Percentiles rank a stretch among this genome's conserved stretches.
phyloP scores from a whole-genome alignment of 1,284 basidiomycete species.

The Ceraceosorus guamensis region DNA sequence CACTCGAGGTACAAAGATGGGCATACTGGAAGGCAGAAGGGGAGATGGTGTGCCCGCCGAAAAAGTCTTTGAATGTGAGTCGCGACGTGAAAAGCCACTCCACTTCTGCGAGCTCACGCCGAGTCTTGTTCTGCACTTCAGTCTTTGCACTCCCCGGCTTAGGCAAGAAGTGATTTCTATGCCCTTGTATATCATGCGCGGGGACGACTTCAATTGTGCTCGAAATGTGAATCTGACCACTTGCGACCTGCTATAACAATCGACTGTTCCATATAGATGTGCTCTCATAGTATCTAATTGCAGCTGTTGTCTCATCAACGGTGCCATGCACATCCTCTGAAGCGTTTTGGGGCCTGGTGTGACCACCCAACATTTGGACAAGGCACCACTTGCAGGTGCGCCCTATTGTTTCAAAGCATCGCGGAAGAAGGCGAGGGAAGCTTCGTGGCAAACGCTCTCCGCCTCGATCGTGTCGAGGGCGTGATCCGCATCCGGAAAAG shows the following conservation, averaged over 20 bases:
- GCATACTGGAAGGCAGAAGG: constrained; percentile 55
- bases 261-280: no score
- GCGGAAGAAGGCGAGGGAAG: not conserved
- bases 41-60: constrained; percentile 68
- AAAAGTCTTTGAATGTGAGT: constrained; percentile 56
- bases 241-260: no score
- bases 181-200: no score
- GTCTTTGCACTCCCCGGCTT: constrained; percentile 40
- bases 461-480: constrained; percentile 16
- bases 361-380: no score
- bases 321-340: no score
- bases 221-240: no score
- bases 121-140: not conserved
- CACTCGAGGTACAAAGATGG: constrained; percentile 60
- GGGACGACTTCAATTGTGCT: no score
- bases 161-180: constrained; percentile 19
- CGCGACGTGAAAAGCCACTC: not conserved
- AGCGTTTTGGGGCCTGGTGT: no score
- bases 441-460: constrained; percentile 8
- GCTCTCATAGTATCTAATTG: no score
- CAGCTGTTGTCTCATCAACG: no score
- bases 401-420: no score
- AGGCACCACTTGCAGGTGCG: no score
- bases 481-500: constrained; percentile 14
- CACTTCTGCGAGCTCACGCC: not conserved